A percentile compares a stretch with the other conserved stretches of the same genome.
Evolutionary conservation across 1,284 basidiomycete genomes (phyloP).

Genomic region (Phylloboletellus chloephorus): DNA sequence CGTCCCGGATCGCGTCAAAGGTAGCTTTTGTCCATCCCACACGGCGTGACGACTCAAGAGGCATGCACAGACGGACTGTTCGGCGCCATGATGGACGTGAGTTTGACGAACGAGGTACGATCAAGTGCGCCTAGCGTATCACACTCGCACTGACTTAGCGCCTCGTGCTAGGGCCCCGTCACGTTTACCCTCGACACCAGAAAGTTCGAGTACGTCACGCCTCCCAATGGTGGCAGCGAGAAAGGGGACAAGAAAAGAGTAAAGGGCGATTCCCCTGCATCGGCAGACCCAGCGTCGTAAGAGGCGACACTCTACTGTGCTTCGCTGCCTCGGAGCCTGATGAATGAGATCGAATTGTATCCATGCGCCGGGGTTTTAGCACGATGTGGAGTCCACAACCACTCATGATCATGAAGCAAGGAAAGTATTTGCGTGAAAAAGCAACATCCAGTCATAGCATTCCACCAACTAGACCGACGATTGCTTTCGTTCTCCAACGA

Average conservation of each 20-base stretch:
- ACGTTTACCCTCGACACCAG: constrained; percentile 78
- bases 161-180: constrained; percentile 61
- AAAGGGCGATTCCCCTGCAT: constrained; percentile 3
- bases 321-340: background rate
- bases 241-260: constrained; percentile 11
- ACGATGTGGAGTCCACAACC: background rate
- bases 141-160: constrained; percentile 2
- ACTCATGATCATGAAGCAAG: background rate
- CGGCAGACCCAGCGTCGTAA: constrained; percentile 12
- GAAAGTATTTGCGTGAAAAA: constrained; percentile 3
- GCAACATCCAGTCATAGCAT: constrained; percentile 41
- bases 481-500: constrained; percentile 59
- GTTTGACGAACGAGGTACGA: constrained; percentile 76
- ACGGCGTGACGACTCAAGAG: background rate
- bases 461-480: constrained; percentile 62
- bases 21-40: constrained; percentile 34
- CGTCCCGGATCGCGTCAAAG: constrained; percentile 71
- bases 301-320: background rate
- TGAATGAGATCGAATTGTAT: constrained; percentile 7
- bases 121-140: background rate
- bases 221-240: constrained; percentile 7
- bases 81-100: constrained; percentile 91
- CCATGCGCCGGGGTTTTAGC: no score
- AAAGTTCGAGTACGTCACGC: constrained; percentile 51
- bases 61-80: constrained; percentile 71